phyloP scores from a whole-genome alignment of 768 basidiomycete species.

The Rhizopogon sp. region DNA sequence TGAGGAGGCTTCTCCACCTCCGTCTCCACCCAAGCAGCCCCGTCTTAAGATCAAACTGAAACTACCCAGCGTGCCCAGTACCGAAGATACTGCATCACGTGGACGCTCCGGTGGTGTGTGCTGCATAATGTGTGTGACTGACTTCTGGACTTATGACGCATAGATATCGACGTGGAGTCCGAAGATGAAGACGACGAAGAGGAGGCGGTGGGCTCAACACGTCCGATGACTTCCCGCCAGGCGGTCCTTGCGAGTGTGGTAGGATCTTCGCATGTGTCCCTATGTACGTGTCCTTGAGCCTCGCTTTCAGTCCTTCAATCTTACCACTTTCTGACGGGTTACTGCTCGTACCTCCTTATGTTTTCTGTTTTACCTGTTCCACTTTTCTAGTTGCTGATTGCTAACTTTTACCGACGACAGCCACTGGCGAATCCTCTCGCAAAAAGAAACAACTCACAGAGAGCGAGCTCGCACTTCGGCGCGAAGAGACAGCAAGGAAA shows the following conservation, averaged over 20 bases:
- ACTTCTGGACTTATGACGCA: neutral
- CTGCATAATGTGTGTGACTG: neutral
- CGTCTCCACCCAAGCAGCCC: conserved; percentile 28
- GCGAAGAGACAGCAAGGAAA: conserved; percentile 81
- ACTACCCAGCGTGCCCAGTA: conserved; percentile 35
- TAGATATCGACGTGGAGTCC: conserved; percentile 39
- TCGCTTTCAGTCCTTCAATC: neutral
- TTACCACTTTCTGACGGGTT: neutral
- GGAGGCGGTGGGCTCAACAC: conserved; percentile 21
- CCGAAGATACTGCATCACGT: conserved; percentile 26
- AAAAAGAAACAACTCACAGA: conserved; percentile 70
- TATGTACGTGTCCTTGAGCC: conserved; percentile 32
- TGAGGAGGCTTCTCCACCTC: conserved; percentile 30
- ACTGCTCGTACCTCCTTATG: neutral
- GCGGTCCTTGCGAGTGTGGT: conserved; percentile 69
- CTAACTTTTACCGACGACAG: neutral
- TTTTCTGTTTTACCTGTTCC: neutral
- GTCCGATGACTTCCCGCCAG: conserved; percentile 55
- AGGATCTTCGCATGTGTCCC: conserved; percentile 62
- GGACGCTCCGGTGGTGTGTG: conserved; percentile 20
- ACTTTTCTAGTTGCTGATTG: neutral
- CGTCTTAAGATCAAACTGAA: conserved; percentile 62
- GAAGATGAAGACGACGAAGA: conserved; percentile 39
- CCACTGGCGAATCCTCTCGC: conserved; percentile 11
- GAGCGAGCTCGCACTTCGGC: conserved; percentile 64